Evolutionary conservation across 1,284 basidiomycete species (phyloP), one percentile per base, ranked within the genome.

Genomic region (Acaromyces ingoldii): DNA sequence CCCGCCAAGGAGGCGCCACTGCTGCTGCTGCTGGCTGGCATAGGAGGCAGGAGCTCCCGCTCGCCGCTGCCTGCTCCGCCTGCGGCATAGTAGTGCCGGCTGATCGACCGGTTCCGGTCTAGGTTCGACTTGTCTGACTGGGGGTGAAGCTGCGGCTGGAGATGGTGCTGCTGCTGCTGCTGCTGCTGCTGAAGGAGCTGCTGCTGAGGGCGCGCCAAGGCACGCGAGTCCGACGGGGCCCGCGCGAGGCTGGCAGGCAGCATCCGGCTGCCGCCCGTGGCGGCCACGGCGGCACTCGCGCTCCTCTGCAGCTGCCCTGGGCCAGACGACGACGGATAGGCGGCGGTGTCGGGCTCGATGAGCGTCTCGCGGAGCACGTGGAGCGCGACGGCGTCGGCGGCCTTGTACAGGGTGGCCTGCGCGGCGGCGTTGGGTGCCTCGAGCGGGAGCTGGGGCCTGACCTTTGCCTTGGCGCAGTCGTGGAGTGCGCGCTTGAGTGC

Each of bases 301-400:
- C 46, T 34, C 28, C 48, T 4, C 37, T 52, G 48, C 21, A 46
- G 28, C 6, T 10, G n/a, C 10, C 13, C 15, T n/a, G n/a, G n/a
- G n/a, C n/a, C n/a, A n/a, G n/a, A n/a, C n/a, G n/a, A n/a, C 41
- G 41, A 43, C 15, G n/a, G n/a, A n/a, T n/a, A n/a, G 3, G 29
- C 22, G 29, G 17, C 19, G 17, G 22, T 31, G 2, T 61, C 58
- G 0, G 46, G 37, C 1, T 31, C 50, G n/a, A 67, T 49, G 42
- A 69, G 30, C n/a, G 62, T 51, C 46, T 69, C 65, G 4, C 62
- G 39, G 22, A 69, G 49, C 29, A 69, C 60, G 17, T 69, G 58
- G 46, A 67, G 22, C 19, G 53, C 48, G 10, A 62, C 43, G 11
- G 47, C 40, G 19, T 63, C 54, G 3, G 53, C 56, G 7, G 52